These are phyloP conservation scores for Phytophthora citricola DNA, from an alignment of 352 stramenopile genomes.

Conservation along the genomic window DNA sequence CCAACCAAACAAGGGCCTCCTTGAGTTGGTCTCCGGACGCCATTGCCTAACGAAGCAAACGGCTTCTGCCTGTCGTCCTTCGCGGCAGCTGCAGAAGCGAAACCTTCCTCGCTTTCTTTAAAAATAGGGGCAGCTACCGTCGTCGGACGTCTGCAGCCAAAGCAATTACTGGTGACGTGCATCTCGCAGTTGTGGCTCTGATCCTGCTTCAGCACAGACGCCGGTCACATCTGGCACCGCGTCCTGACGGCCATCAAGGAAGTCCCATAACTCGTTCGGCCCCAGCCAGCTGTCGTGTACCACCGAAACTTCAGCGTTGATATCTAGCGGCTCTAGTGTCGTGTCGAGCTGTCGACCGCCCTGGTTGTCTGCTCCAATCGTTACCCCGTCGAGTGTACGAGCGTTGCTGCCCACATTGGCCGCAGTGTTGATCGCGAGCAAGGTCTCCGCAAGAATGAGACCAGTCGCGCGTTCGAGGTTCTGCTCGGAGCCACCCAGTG, in stretches of 20 bases:
- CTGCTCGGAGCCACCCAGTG: conserved; percentile 7
- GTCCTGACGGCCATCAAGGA: conserved; percentile 14
- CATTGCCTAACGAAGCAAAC: conserved; percentile 3
- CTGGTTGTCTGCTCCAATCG: conserved; percentile 16
- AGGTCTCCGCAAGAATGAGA: conserved; percentile 18
- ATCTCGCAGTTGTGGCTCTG: conserved; percentile 8
- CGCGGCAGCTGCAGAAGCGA: conserved; percentile 2
- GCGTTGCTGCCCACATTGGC: conserved; percentile 1
- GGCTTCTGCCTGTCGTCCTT: conserved; percentile 3
- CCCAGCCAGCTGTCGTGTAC: conserved; percentile 23
- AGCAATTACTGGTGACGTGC: conserved; percentile 10
- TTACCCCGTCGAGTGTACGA: conserved; percentile 10
- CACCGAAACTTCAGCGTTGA: conserved; percentile 20
- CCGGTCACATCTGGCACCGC: conserved; percentile 17
- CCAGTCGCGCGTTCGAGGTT: conserved; percentile 9
- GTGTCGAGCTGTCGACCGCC: conserved; percentile 6
- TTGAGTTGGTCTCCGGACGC: too few species aligned
- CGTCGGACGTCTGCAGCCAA: conserved; percentile 8
- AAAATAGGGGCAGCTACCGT: not conserved
- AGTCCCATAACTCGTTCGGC: conserved; percentile 26
- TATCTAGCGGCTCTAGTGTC: conserved; percentile 27
- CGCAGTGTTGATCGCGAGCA: conserved; percentile 5
- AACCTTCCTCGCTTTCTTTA: conserved; percentile 13
- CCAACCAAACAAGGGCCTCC: conserved; percentile 5
- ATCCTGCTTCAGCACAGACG: not conserved